Conservation (phyloP, 2,329 filamentous ascomycete genomes). For the Sclerotiophoma versabilis region DNA sequence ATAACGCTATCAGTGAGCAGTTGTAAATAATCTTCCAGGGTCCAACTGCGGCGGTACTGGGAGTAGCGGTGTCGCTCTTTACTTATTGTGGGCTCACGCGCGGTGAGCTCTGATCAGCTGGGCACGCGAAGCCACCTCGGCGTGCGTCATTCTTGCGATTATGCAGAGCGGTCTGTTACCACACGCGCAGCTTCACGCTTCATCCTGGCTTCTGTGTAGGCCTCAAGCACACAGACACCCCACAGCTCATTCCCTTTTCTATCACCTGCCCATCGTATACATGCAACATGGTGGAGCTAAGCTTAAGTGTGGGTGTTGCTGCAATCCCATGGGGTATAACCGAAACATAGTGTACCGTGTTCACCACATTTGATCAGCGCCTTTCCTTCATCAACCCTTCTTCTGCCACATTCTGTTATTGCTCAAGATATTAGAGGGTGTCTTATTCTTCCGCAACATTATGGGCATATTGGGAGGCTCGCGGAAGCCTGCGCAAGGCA, state of each 20-base stretch:
- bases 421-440: background rate
- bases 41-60: conserved; percentile 2
- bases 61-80: conserved; percentile 16
- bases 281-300: conserved; percentile 23
- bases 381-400: conserved; percentile 1
- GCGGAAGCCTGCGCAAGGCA: conserved; percentile 20
- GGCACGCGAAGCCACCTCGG: conserved; percentile 1
- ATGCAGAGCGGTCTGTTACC: conserved; percentile 4
- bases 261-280: conserved; percentile 28
- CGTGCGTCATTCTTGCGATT: conserved; percentile 13
- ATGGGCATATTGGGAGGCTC: conserved; percentile 30
- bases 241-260: conserved; percentile 24
- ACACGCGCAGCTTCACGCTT: conserved; percentile 6
- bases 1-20: conserved; percentile 11
- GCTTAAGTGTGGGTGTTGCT: conserved; percentile 1
- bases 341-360: conserved; percentile 16
- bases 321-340: conserved; percentile 10
- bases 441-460: conserved; percentile 1
- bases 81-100: background rate
- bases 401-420: background rate
- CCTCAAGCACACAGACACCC: conserved; percentile 2
- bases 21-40: conserved; percentile 6
- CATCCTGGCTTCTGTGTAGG: conserved; percentile 12
- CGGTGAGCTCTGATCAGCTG: conserved; percentile 1
- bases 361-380: conserved; percentile 1